These are phyloP conservation scores for Phytophthora podocarpi DNA, from an alignment of 352 stramenopile genomes.

Conservation along the genomic window DNA sequence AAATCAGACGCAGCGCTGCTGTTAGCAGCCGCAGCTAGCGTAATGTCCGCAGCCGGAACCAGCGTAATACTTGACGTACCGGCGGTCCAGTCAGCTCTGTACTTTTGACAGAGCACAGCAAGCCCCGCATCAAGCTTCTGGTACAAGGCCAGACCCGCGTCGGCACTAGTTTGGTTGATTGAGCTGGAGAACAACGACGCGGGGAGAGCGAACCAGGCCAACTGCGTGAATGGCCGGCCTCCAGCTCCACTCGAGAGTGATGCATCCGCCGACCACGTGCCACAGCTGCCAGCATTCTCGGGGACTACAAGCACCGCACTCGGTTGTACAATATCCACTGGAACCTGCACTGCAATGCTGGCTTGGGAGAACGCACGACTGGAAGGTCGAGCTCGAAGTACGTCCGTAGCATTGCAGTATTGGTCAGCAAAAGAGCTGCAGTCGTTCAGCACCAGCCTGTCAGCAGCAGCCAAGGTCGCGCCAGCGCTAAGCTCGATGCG, in stretches of 20 bases:
- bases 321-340: constrained; percentile 41
- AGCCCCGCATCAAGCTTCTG: constrained; percentile 42
- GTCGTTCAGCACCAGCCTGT: constrained; percentile 59
- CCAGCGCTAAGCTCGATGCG: constrained; percentile 50
- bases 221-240: constrained; percentile 47
- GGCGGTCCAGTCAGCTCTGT: constrained; percentile 43
- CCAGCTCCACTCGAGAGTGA: constrained; percentile 59
- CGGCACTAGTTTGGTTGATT: constrained; percentile 7
- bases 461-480: constrained; percentile 43
- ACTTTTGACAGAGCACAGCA: constrained; percentile 54
- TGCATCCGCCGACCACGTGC: constrained; percentile 53
- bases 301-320: constrained; percentile 52
- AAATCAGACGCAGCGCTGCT: constrained; percentile 24
- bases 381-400: constrained; percentile 51
- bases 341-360: constrained; percentile 37
- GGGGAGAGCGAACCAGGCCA: constrained; percentile 54
- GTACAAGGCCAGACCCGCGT: constrained; percentile 23
- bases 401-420: constrained; percentile 48
- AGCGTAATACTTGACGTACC: constrained; percentile 34
- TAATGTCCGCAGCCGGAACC: constrained; percentile 39
- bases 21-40: constrained; percentile 6
- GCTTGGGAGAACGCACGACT: constrained; percentile 68
- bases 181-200: constrained; percentile 21
- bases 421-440: constrained; percentile 54
- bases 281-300: constrained; percentile 67